These are phyloP conservation scores for Penicillium sp. DNA, from an alignment of 2,329 filamentous ascomycete genomes.

Conservation along the genomic window DNA sequence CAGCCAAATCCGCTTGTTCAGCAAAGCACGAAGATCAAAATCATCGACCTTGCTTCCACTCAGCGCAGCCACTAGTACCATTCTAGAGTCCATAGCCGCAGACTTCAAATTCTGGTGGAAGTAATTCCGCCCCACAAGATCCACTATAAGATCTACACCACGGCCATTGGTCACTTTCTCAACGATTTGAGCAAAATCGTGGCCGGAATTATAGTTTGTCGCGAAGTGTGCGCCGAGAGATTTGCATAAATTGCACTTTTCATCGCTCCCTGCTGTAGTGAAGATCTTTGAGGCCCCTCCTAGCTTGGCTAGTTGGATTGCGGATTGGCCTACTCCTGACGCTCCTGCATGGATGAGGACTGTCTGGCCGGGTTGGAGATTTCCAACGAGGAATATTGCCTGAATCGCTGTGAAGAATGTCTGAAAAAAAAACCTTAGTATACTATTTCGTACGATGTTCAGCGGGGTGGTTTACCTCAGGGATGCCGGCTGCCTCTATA, in stretches of 20 bases:
- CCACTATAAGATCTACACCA: background rate
- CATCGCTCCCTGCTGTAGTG: background rate
- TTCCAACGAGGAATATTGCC: background rate
- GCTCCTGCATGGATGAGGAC: background rate
- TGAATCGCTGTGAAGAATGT: background rate
- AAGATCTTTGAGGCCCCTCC: background rate
- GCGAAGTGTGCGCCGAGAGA: background rate
- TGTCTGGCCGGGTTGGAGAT: background rate
- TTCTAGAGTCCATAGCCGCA: background rate
- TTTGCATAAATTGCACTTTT: background rate
- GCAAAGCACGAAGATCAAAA: background rate
- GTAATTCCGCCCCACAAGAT: background rate
- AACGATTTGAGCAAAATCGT: background rate
- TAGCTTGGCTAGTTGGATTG: background rate
- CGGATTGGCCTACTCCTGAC: background rate
- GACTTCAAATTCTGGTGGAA: background rate
- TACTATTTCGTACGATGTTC: no score
- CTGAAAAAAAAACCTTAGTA: background rate
- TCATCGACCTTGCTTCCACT: background rate
- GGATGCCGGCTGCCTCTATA: no score
- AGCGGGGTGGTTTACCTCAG: no score
- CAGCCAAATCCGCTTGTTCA: background rate
- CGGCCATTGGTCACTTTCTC: background rate
- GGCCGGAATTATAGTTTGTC: background rate
- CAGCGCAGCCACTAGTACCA: background rate